phyloP scores from a whole-genome alignment of 768 basidiomycete genomes.

The Lepiota brunneoincarnata region DNA sequence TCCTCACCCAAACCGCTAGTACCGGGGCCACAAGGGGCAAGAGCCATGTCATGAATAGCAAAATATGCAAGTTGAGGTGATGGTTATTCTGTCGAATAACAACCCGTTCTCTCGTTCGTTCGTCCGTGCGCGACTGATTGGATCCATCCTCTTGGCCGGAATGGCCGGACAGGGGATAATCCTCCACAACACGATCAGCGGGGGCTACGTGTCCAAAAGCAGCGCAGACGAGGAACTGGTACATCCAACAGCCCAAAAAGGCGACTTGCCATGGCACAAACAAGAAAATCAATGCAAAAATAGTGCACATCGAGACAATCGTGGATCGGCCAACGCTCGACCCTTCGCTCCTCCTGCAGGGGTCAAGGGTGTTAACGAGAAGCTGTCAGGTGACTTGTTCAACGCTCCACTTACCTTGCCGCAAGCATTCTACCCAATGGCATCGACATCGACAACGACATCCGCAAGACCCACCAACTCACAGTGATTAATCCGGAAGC shows the following conservation, averaged over 20 bases:
- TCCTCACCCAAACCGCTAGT: conserved; percentile 87
- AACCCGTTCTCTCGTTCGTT: not conserved
- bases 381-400: not conserved
- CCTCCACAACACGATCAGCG: conserved; percentile 3
- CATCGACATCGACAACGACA: conserved; percentile 46
- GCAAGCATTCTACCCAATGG: conserved; percentile 27
- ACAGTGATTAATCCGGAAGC: conserved; percentile 63
- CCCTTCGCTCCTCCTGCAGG: conserved; percentile 17
- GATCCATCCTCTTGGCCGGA: conserved; percentile 7
- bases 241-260: conserved; percentile 80
- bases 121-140: conserved; percentile 13
- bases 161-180: conserved; percentile 8
- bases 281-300: conserved; percentile 65
- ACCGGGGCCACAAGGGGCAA: conserved; percentile 76
- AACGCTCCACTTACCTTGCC: conserved; percentile 30
- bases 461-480: conserved; percentile 52
- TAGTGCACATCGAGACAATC: conserved; percentile 53
- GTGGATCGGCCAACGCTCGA: conserved; percentile 43
- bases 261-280: conserved; percentile 93
- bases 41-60: conserved; percentile 79
- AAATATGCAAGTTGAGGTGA: conserved; percentile 55
- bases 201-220: conserved; percentile 22
- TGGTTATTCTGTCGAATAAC: conserved; percentile 29
- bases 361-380: conserved; percentile 15
- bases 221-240: conserved; percentile 69